Evolutionary conservation across 164 flowering plant species (phyloP).

Genomic region (Chimonanthus salicifolius): DNA sequence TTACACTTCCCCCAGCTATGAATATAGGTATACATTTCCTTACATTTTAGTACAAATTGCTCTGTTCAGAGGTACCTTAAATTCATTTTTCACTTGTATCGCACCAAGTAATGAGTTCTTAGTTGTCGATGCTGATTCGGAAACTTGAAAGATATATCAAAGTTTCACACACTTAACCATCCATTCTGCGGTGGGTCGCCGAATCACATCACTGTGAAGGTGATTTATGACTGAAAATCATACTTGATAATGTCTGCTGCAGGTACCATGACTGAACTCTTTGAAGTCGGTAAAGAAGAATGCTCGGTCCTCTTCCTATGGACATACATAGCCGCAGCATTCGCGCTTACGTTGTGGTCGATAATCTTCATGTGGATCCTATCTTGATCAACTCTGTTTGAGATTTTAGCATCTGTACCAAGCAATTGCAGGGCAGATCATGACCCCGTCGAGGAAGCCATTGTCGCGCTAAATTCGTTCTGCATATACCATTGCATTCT

Average conservation of each 20-base stretch:
- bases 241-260: conserved; percentile 6
- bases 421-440: too few relatives aligned
- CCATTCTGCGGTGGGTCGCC: too few relatives aligned
- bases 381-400: conserved; percentile 6
- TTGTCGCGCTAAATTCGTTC: too few relatives aligned
- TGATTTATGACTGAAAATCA: background rate
- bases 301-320: conserved; percentile 81
- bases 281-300: conserved; percentile 81
- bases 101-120: too few relatives aligned
- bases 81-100: background rate
- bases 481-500: too few relatives aligned
- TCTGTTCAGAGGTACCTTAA: background rate
- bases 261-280: conserved; percentile 87
- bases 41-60: background rate
- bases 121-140: too few relatives aligned
- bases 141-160: too few relatives aligned
- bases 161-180: too few relatives aligned
- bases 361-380: conserved; percentile 66
- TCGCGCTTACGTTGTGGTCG: conserved; percentile 78
- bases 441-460: too few relatives aligned
- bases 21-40: conserved; percentile 45
- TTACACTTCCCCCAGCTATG: conserved; percentile 87
- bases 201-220: too few relatives aligned
- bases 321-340: conserved; percentile 76
- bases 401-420: background rate